Conservation (phyloP, 345 rosid genomes). For the Capsella bursapastoris region DNA sequence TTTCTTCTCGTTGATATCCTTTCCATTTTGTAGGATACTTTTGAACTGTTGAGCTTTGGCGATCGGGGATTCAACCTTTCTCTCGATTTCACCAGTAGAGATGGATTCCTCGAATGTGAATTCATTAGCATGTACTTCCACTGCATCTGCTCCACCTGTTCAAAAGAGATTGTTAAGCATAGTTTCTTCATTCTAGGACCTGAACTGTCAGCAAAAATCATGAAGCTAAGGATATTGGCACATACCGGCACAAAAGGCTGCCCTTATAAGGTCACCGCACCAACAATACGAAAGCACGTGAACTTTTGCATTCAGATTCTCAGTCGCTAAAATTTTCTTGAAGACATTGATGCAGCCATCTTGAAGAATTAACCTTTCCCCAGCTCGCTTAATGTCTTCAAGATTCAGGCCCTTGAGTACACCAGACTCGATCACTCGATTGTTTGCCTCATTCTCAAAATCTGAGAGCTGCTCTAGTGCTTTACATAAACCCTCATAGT, state of each 20-base stretch:
- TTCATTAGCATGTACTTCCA: conserved; percentile 84
- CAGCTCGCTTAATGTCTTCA: conserved; percentile 92
- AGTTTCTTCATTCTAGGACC: conserved; percentile 9
- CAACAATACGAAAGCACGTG: conserved; percentile 94
- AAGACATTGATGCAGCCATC: conserved; percentile 86
- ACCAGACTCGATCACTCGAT: conserved; percentile 82
- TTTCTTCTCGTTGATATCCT: conserved; percentile 45
- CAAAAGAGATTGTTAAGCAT: neutral
- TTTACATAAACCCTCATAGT: conserved; percentile 66
- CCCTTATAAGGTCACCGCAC: conserved; percentile 92
- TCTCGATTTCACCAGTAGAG: conserved; percentile 78
- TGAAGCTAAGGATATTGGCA: neutral
- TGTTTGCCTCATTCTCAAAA: conserved; percentile 84
- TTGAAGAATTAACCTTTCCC: conserved; percentile 82
- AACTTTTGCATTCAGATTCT: conserved; percentile 58
- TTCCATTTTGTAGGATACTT: conserved; percentile 48
- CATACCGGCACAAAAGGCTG: conserved; percentile 72
- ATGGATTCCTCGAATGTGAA: conserved; percentile 64
- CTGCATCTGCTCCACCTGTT: conserved; percentile 63
- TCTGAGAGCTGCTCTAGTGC: conserved; percentile 77
- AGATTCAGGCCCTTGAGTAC: conserved; percentile 85
- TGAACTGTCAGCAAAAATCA: conserved; percentile 1
- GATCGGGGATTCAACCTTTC: conserved; percentile 71
- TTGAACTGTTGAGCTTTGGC: conserved; percentile 75
- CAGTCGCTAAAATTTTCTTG: conserved; percentile 61